Evolutionary conservation across 306 rosid genomes (phyloP), one percentile per base, ranked within the genome.

Genomic region (Prunus dulcis): DNA sequence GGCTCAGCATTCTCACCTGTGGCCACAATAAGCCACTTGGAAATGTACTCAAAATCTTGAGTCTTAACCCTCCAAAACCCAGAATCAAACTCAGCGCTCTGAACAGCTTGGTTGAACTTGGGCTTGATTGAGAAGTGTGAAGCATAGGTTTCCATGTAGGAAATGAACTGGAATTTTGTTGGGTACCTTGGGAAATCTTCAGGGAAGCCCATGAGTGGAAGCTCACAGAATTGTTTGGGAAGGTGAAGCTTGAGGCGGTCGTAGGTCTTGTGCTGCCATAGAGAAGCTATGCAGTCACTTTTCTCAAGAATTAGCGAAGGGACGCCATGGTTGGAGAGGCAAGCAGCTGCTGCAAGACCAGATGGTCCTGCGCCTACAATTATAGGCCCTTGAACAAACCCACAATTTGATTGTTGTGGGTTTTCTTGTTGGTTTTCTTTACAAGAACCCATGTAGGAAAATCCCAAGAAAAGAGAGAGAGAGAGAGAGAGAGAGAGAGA

Each of bases 1-100:
- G 98, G 98, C 30, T 96, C 99, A 0, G 99, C 99, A 78, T 96
- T 96, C 66, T 96, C 99, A 0, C 99, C 99, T 0, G 97, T 88
- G 22, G 99, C 99, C 0, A 88, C 97, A 4, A 96, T 77, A 1
- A 96, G 86, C 98, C 98, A 92, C 8, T 75, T 87, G 4, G 97
- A 91, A 69, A 72, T 34, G 82, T 89, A 91, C 11, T 32, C 72
- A 30, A 23, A 72, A n/a, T 82, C 88, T 2, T 79, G 82, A 11
- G 96, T 92, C 43, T 50, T 68, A 0, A 96, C 96, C 6, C 67
- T 84, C 99, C 99, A 96, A 19, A 82, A 46, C 1, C 87, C 70
- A 0, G 73, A 18, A 38, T 91, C 90, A 69, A 83, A 92, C 78
- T 72, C 77, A 0, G 99, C 97, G 60, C 64, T 65, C 18, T 20